Evolutionary conservation across 305 asterid genomes (phyloP).

Genomic region (Ilex paraguariensis): DNA sequence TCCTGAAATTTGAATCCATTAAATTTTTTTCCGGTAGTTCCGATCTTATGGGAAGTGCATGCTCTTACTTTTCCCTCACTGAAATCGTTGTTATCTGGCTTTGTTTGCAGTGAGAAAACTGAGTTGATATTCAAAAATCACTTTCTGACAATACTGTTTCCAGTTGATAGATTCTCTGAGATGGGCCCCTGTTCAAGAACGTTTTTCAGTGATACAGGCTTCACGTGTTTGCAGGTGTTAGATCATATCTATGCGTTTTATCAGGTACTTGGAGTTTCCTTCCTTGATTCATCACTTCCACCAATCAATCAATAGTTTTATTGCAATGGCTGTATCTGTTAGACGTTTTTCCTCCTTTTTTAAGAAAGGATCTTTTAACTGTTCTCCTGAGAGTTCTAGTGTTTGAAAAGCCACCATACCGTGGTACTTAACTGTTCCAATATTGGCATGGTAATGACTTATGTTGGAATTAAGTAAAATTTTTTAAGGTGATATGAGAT

Average conservation of each 20-base stretch:
- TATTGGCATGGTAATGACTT: not conserved
- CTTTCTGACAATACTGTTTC: constrained; percentile 81
- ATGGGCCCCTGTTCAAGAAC: constrained; percentile 83
- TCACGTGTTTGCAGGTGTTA: constrained; percentile 76
- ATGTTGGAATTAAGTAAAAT: not conserved
- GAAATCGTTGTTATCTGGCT: constrained; percentile 11
- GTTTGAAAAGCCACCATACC: too few relatives aligned
- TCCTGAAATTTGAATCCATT: too few relatives aligned
- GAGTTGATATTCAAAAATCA: constrained; percentile 67
- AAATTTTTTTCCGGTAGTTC: too few relatives aligned
- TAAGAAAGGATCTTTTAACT: too few relatives aligned
- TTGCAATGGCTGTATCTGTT: too few relatives aligned
- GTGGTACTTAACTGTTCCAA: not conserved
- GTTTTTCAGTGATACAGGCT: constrained; percentile 76
- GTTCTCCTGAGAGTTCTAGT: too few relatives aligned
- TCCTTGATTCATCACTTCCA: not conserved
- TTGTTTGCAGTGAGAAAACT: constrained; percentile 69
- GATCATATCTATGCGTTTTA: constrained; percentile 73
- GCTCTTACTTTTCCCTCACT: not conserved
- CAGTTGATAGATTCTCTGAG: constrained; percentile 89
- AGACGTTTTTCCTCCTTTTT: too few relatives aligned
- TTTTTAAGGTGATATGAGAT: not conserved
- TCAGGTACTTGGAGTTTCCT: constrained; percentile 48
- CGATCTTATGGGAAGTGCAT: too few relatives aligned
- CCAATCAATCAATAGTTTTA: not conserved